Base-by-base conservation (phyloP, 306 rosid genomes). In the Vigna reflexopilosa region DNA sequence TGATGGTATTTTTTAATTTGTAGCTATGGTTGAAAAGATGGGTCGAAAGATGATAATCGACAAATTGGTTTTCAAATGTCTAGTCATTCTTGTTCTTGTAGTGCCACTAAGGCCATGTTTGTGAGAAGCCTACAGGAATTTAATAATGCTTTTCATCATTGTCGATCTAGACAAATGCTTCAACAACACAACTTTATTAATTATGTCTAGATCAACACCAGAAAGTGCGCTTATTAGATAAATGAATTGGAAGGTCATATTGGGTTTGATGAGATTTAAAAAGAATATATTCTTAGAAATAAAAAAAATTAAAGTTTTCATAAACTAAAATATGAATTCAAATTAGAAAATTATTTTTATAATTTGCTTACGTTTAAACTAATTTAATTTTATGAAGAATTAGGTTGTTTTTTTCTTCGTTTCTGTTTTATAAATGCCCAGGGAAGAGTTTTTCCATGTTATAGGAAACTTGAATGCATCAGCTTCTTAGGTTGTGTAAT, bases 91-190 rank as follows among this genome's bases (percentile, higher is more conserved):
- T 70, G 77, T 62, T 65, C 73, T 28, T 73, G 59, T 73, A 52
- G 70, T 85, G 86, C 82, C 50, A 71, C 67, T 63, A 63, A 45
- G 70, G 74, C 50, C 52, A 47, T 68, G 17, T 76, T 65, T 40
- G 1, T 9, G 1, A 50, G 85, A 76, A 62, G 57, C 85, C 64
- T 82, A 81, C 13, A 9, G 24, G 78, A 17, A 73, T 15, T 49
- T 30, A 32, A 81, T 58, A 12, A 36, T 47, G 54, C 1, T 44
- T 28, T 45, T 30, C 64, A 76, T 76, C 54, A 44, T 77, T 77
- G 22, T 77, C 40, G 16, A 45, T 55, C 58, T 72, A 36, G 64
- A 82, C 63, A 1, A 40, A 70, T 40, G 45, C 28, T 71, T 71
- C 62, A 63, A 50, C 49, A 12, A 70, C 45, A 70, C 11, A 30